Base-by-base conservation (phyloP, 2,329 filamentous ascomycete species). In the Aureobasidium zeae region DNA sequence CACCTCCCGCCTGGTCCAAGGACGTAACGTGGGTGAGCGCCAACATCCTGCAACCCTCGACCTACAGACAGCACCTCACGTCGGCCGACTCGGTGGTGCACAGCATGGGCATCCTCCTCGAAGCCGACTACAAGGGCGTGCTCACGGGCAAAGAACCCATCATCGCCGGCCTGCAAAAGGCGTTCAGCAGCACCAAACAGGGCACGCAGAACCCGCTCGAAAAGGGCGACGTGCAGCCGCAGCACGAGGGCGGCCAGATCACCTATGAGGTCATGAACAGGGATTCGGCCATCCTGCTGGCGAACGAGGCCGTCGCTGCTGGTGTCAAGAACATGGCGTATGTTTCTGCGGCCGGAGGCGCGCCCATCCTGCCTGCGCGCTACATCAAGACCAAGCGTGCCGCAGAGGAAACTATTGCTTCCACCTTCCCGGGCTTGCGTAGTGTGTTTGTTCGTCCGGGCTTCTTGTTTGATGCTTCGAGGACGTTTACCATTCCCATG, bases 221-320 rank as follows among this genome's bases (percentile, higher is more conserved):
- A 48, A 71, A 74, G 42, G 62, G 67, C 49, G 71, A 75, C 48
- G 72, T 88, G 52, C 71, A 73, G 52, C 74, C 80, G 1, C 71
- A 78, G 41, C 79, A 84, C 61, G 74, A 69, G 33, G 78, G 79
- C 53, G 79, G 80, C 19, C 83, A 91, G 64, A 71, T 94, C 55
- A 95, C 89, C 13, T 98, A 98, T 68, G 91, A 96, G 68, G 73
- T 87, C 48, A 95, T 98, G 86, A 98, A 98, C 67, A 77, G 91
- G 46, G 89, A 96, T 66, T 74, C 74, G 31, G 89, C 89, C 35
- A 77, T 96, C 49, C 75, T 81, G 44, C 73, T 95, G 11, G 91
- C 89, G 11, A 78, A 81, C 56, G 84, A 89, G 59, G 79, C 87
- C 2, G 72, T 73, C 19, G 67, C 67, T 24, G 76, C 77, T 48